phyloP scores from a whole-genome alignment of 805 yeast genomes.

The Komagataella ulmi region DNA sequence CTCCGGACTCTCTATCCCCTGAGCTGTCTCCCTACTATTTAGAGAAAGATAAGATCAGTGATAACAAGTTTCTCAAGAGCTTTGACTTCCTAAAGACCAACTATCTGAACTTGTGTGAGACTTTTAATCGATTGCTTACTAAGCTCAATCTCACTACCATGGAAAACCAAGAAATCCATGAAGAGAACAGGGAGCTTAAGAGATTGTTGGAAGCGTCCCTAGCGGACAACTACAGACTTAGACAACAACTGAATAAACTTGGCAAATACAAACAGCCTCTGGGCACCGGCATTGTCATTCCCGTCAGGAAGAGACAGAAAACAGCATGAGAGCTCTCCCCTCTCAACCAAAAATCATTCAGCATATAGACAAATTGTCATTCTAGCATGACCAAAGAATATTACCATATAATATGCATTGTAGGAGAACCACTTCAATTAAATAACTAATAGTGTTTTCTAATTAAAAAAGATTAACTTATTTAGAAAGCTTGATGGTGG shows the following conservation, averaged over 20 bases:
- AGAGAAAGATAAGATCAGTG: slow-evolving; percentile 1
- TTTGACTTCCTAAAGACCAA: slow-evolving; percentile 11
- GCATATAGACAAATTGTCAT: neutral
- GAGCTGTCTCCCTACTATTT: neutral
- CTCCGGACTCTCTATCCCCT: neutral
- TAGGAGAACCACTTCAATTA: neutral
- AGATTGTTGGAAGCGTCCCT: slow-evolving; percentile 10
- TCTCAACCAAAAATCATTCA: neutral
- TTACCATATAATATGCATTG: neutral
- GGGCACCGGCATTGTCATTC: neutral
- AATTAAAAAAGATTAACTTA: slow-evolving; percentile 1
- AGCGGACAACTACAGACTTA: neutral
- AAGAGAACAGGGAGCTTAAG: slow-evolving; percentile 13
- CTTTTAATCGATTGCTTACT: slow-evolving; percentile 10
- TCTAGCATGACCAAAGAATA: neutral
- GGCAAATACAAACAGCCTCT: neutral
- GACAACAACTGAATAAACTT: neutral
- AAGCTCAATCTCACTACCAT: slow-evolving; percentile 9
- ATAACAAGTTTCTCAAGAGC: slow-evolving; percentile 9
- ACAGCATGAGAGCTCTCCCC: neutral
- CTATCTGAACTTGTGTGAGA: slow-evolving; percentile 10
- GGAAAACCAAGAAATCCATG: slow-evolving; percentile 9
- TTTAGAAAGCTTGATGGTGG: slow-evolving; percentile 56
- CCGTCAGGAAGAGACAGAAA: neutral
- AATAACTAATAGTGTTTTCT: neutral